These are phyloP conservation scores for Gaertneriomyces sp. DNA, from an alignment of 192 early-diverging fungal species.

Conservation along the genomic window DNA sequence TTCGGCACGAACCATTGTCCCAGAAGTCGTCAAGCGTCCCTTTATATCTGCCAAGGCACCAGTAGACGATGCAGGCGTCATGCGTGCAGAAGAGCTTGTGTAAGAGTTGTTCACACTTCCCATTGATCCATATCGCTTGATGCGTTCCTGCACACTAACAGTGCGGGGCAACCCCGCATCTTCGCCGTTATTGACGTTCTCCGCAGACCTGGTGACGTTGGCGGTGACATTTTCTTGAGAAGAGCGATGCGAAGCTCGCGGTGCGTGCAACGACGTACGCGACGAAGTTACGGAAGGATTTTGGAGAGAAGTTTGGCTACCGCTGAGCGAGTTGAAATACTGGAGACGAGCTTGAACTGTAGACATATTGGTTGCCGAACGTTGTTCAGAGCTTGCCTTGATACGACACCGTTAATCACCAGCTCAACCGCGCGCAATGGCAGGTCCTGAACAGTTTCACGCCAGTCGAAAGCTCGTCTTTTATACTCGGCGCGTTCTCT, in stretches of 20 bases:
- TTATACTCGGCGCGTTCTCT: no score
- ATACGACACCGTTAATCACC: no score
- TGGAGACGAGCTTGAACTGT: constrained; percentile 17
- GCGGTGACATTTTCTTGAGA: background rate
- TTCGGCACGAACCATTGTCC: background rate
- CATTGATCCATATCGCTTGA: no score
- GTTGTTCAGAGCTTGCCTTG: no score
- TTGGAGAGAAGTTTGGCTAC: background rate
- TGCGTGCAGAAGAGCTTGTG: no score
- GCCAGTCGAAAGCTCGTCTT: no score
- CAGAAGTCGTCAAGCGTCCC: background rate
- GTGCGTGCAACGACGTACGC: background rate
- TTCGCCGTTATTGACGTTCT: background rate
- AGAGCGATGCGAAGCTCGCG: background rate
- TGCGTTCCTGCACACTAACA: background rate
- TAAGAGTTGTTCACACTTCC: no score
- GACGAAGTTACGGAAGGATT: background rate
- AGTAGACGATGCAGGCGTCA: no score
- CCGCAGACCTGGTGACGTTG: background rate
- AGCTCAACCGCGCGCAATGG: no score
- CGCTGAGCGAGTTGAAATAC: constrained; percentile 18
- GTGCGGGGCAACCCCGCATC: background rate
- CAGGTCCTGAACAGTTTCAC: no score
- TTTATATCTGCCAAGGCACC: no score
- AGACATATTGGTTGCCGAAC: background rate